phyloP scores from a whole-genome alignment of 208 protist species.

The Trypanosomatidae sp. region DNA sequence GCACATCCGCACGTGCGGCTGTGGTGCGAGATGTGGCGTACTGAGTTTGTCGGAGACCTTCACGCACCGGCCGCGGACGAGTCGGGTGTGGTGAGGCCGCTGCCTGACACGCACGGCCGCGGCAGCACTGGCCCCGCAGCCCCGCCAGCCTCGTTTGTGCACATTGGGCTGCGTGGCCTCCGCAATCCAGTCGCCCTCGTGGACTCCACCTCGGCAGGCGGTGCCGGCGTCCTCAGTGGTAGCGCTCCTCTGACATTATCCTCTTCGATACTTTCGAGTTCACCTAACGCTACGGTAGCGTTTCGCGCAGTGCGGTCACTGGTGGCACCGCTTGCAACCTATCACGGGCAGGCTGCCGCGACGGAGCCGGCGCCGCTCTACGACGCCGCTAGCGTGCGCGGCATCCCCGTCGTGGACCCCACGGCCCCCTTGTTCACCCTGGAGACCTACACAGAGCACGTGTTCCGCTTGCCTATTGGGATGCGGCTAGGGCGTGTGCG shows the following conservation, averaged over 20 bases:
- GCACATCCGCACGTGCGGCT: slow-evolving; percentile 17
- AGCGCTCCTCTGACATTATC: neutral
- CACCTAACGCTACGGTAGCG: slow-evolving; percentile 2
- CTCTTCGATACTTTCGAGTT: neutral
- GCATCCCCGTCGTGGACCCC: slow-evolving; percentile 22
- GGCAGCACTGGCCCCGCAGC: neutral
- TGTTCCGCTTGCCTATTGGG: slow-evolving; percentile 19
- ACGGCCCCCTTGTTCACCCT: slow-evolving; percentile 18
- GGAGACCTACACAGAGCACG: slow-evolving; percentile 21
- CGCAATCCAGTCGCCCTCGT: slow-evolving; percentile 3
- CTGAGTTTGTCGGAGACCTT: slow-evolving; percentile 3
- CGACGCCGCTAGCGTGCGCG: neutral
- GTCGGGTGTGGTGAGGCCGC: neutral
- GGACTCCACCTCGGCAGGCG: neutral
- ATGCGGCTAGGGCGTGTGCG: slow-evolving; percentile 16
- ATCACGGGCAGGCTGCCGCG: neutral
- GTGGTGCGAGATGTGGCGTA: slow-evolving; percentile 32
- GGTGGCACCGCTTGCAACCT: slow-evolving; percentile 3
- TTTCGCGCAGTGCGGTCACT: slow-evolving; percentile 2
- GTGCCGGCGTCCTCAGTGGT: neutral
- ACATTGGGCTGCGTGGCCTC: slow-evolving; percentile 4
- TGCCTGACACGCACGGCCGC: neutral
- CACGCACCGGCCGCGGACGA: slow-evolving; percentile 1
- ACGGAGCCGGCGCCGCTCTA: neutral
- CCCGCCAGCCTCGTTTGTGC: slow-evolving; percentile 3